Percentiles rank a stretch among this genome's conserved stretches.
Evolutionary conservation across 192 early-diverging fungal genomes (phyloP).

Genomic region (Podila epicladia): DNA sequence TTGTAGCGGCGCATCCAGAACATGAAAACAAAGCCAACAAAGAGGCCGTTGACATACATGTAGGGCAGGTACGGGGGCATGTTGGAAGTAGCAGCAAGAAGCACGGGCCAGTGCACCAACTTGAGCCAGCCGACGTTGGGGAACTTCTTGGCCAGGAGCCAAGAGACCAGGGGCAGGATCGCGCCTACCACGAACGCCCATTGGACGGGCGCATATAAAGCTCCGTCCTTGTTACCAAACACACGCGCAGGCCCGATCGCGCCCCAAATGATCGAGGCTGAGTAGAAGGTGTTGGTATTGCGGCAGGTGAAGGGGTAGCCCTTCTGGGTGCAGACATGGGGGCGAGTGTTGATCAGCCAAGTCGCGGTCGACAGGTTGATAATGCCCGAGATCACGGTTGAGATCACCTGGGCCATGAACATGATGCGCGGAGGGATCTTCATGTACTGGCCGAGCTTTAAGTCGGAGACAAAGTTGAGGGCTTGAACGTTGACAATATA

Average conservation of each 20-base stretch:
- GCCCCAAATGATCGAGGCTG: constrained; percentile 77
- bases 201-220: constrained; percentile 4
- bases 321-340: constrained; percentile 42
- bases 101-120: constrained; percentile 63
- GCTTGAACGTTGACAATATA: constrained; percentile 79
- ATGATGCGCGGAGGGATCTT: constrained; percentile 70
- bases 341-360: constrained; percentile 48
- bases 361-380: constrained; percentile 55
- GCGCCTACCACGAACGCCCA: background rate
- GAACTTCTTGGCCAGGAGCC: too few relatives aligned
- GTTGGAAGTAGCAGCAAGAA: too few relatives aligned
- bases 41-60: too few relatives aligned
- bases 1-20: too few relatives aligned
- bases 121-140: constrained; percentile 15
- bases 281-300: constrained; percentile 62
- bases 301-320: constrained; percentile 57
- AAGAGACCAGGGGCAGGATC: too few relatives aligned
- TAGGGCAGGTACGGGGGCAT: constrained; percentile 7
- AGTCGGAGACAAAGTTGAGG: constrained; percentile 69
- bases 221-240: constrained; percentile 51
- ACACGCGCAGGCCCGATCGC: constrained; percentile 70
- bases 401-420: constrained; percentile 62
- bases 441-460: constrained; percentile 79
- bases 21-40: too few relatives aligned
- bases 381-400: constrained; percentile 62